These are phyloP conservation scores for Brettanomyces naardenensis DNA, from an alignment of 805 yeast species.

Conservation along the genomic window DNA sequence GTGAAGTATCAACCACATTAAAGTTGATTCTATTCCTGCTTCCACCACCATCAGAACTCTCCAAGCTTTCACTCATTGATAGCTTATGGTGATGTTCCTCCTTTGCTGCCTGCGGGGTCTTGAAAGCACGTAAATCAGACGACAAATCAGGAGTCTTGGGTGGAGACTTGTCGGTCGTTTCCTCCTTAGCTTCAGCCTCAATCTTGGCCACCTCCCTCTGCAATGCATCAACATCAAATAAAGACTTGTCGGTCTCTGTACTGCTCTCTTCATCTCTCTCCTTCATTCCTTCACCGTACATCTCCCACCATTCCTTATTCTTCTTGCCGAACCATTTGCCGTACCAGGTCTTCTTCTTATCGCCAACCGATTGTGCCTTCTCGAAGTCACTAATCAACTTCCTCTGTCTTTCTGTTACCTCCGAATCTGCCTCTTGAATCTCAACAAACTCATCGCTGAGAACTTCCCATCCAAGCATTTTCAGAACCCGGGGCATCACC, in stretches of 20 bases:
- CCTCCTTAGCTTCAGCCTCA: constrained; percentile 26
- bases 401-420: constrained; percentile 73
- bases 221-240: constrained; percentile 40
- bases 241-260: constrained; percentile 11
- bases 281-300: constrained; percentile 32
- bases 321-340: constrained; percentile 35
- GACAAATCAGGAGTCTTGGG: neutral
- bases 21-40: neutral
- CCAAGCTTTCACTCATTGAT: neutral
- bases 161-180: neutral
- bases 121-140: neutral
- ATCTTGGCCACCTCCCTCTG: constrained; percentile 36
- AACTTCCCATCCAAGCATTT: constrained; percentile 68
- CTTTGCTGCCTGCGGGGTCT: neutral
- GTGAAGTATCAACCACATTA: neutral
- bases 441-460: constrained; percentile 88
- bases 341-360: constrained; percentile 39
- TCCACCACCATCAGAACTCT: neutral
- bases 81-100: neutral
- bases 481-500: constrained; percentile 78
- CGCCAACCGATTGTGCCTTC: constrained; percentile 31
- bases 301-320: constrained; percentile 51
- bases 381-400: constrained; percentile 79
- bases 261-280: constrained; percentile 19
- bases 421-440: constrained; percentile 94